Percentiles rank a stretch among this genome's conserved stretches.
Conservation (phyloP, 1,139 yeast genomes). For the Nakaseomyces bracarensis region DNA sequence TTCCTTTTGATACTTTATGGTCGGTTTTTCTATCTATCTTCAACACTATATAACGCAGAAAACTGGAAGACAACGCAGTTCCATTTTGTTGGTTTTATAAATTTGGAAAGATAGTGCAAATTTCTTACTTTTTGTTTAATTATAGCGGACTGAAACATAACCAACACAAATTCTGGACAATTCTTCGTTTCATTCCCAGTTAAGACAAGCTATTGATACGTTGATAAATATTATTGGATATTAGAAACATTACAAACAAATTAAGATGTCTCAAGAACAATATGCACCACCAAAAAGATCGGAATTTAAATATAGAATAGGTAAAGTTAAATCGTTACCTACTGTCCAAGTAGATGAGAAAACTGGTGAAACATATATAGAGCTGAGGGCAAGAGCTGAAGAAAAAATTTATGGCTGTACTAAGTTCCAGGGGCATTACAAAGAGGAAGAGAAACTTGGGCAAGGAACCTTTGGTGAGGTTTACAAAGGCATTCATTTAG, state of each 20-base stretch:
- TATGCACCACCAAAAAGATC: constrained; percentile 10
- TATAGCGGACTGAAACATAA: too few species aligned
- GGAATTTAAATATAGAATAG: constrained; percentile 29
- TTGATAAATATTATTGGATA: too few species aligned
- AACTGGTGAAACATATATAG: constrained; percentile 26
- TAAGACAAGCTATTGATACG: too few species aligned
- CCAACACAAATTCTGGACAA: too few species aligned
- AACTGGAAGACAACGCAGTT: too few species aligned
- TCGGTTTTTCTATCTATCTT: too few species aligned
- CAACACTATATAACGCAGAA: too few species aligned
- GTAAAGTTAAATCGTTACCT: constrained; percentile 31
- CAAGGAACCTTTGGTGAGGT: constrained; percentile 93
- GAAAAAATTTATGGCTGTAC: constrained; percentile 31
- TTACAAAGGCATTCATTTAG: constrained; percentile 54
- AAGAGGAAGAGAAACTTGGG: constrained; percentile 61
- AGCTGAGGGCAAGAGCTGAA: constrained; percentile 20
- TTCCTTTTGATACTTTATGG: too few species aligned
- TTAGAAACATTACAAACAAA: not conserved
- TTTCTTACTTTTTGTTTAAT: too few species aligned
- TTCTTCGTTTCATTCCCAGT: not conserved
- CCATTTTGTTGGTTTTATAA: too few species aligned
- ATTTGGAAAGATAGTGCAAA: too few species aligned
- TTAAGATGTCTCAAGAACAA: constrained; percentile 8
- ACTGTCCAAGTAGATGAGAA: constrained; percentile 24
- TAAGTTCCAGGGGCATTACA: constrained; percentile 37